Evolutionary conservation across 805 yeast genomes (phyloP), one percentile per base, ranked within the genome.

Genomic region (Starmera dryadoides): DNA sequence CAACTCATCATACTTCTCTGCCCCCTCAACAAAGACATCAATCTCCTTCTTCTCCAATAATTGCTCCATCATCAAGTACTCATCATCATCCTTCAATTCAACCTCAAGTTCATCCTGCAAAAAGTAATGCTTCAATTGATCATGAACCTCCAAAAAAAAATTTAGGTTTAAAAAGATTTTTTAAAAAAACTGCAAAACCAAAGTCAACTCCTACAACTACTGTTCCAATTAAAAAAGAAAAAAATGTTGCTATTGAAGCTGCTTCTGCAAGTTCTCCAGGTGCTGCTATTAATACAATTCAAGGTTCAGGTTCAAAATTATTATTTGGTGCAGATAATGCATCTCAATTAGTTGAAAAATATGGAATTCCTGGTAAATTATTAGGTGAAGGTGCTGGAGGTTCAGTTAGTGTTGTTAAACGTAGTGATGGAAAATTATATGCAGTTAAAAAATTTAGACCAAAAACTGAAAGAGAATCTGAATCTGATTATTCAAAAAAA

Each of bases 371-470:
- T 2, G 94, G 94, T 11, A 73, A 73, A 45, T 66, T 81, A 18
- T 66, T 87, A 36, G 98, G 98, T 18, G 79, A 89, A 42, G 98
- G 98, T 12, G 97, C 97, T 2, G 89, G 95, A 19, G 97, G 98
- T 2, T 81, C 93, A 1, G 98, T 89, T n/a, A 74, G 83, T 32
- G 70, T 86, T 38, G 82, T 88, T 42, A 75, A 77, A 42, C 73
- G 83, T 38, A 58, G 73, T 0, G 80, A 79, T 46, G 73, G 76
- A 19, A 71, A 75, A 43, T 58, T 86, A 4, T 87, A 75, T 61
- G 98, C 98, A 0, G 85, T 91, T 39, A 89, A 89, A 63, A 84
- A 86, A 59, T 88, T 91, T 59, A 70, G 95, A 43, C 64, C 82
- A 9, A 78, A 79, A 49, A 64, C 74, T 41, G 64, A 71, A 5